phyloP scores from a whole-genome alignment of 164 flowering plant species.

The Nymphaea colorata region DNA sequence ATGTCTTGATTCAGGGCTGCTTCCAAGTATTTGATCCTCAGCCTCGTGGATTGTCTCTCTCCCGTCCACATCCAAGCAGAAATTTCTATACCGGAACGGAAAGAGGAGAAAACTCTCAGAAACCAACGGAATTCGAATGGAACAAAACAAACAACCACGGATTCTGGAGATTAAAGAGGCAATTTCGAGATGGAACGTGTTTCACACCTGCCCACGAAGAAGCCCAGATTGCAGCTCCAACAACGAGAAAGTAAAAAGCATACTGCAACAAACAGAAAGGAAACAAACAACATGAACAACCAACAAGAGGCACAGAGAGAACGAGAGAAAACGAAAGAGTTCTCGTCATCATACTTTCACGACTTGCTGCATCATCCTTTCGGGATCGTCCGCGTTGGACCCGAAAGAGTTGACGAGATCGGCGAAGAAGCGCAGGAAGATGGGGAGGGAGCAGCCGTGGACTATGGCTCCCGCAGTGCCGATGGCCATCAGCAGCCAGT shows the following conservation, averaged over 20 bases:
- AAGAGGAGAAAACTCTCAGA: not conserved
- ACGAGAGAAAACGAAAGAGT: slow-evolving; percentile 1
- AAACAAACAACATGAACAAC: not conserved
- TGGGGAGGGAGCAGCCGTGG: slow-evolving; percentile 85
- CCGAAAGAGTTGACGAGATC: slow-evolving; percentile 99
- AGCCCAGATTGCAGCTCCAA: slow-evolving; percentile 96
- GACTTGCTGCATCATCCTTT: slow-evolving; percentile 91
- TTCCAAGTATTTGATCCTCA: slow-evolving; percentile 91
- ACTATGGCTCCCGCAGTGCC: slow-evolving; percentile 84
- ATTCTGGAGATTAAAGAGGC: not conserved
- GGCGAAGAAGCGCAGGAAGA: slow-evolving; percentile 95
- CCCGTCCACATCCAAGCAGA: slow-evolving; percentile 99
- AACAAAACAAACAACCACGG: not conserved
- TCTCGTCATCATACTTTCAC: slow-evolving; percentile 40
- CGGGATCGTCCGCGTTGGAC: slow-evolving; percentile 60
- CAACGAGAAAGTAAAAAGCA: slow-evolving; percentile 87
- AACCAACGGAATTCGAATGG: not conserved
- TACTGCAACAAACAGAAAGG: slow-evolving; percentile 32
- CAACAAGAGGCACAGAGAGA: not conserved
- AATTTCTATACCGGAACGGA: slow-evolving; percentile 43
- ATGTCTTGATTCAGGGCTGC: slow-evolving; percentile 92
- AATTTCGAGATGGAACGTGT: not conserved
- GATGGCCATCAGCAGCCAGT: slow-evolving; percentile 65
- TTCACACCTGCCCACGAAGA: slow-evolving; percentile 95
- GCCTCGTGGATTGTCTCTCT: slow-evolving; percentile 85